phyloP scores from a whole-genome alignment of 2,329 filamentous ascomycete species.

The Tolypocladium tropicale region DNA sequence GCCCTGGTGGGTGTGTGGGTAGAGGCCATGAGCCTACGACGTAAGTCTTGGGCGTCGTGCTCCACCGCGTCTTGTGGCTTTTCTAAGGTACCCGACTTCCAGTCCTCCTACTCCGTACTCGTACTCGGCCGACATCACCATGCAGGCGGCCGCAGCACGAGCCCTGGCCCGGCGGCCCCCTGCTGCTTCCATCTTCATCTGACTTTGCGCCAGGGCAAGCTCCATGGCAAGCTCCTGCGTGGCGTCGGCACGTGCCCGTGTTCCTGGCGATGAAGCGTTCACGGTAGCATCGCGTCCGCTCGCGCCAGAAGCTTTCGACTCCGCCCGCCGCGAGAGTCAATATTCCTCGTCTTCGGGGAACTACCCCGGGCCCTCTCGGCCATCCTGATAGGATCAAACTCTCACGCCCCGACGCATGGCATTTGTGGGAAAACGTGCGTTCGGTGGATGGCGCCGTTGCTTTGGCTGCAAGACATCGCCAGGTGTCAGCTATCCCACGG shows the following conservation, averaged over 20 bases:
- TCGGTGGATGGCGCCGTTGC: background rate
- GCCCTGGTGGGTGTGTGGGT: too few relatives aligned
- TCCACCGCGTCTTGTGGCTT: background rate
- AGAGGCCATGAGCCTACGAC: background rate
- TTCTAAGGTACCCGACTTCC: background rate
- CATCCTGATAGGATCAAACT: background rate
- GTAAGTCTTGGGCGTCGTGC: background rate
- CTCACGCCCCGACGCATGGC: background rate
- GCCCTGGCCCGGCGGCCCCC: background rate
- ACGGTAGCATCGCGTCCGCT: background rate
- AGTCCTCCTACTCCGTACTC: too few relatives aligned
- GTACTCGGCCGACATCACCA: background rate
- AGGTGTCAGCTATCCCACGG: background rate
- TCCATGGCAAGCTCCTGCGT: background rate
- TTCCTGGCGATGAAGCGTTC: slow-evolving; percentile 2
- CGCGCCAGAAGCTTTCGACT: background rate
- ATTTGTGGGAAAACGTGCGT: background rate
- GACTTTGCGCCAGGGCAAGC: background rate
- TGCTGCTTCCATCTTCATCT: background rate
- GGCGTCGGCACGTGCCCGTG: slow-evolving; percentile 2
- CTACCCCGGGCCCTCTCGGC: background rate
- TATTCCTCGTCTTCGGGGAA: background rate
- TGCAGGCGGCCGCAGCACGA: background rate
- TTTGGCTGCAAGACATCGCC: background rate
- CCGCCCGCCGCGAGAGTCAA: background rate